Evolutionary conservation across 441 rosid species (phyloP).

Genomic region (Pelargonium australe): DNA sequence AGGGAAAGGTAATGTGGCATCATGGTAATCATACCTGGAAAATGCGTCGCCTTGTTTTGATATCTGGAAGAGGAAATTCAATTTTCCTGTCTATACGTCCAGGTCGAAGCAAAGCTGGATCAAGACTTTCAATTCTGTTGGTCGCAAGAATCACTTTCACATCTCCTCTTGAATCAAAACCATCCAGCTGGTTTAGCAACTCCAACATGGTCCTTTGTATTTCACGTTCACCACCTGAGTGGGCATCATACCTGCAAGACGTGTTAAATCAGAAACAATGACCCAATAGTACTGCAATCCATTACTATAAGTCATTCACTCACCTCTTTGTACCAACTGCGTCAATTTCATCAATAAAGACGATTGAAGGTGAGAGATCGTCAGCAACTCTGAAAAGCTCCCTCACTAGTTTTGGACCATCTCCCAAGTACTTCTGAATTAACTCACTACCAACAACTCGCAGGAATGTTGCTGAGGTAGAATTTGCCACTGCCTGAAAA

Average conservation of each 20-base stretch:
- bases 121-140: slow-evolving; percentile 87
- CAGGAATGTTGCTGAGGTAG: slow-evolving; percentile 90
- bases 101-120: slow-evolving; percentile 95
- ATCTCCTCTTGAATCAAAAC: slow-evolving; percentile 93
- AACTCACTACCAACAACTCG: slow-evolving; percentile 95
- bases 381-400: slow-evolving; percentile 96
- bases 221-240: slow-evolving; percentile 98
- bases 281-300: background rate
- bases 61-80: slow-evolving; percentile 95
- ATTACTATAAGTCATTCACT: background rate
- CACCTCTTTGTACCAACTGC: slow-evolving; percentile 83
- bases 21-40: slow-evolving; percentile 47
- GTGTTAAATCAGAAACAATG: background rate
- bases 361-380: slow-evolving; percentile 87
- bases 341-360: slow-evolving; percentile 93
- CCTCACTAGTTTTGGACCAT: slow-evolving; percentile 89
- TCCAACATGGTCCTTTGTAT: slow-evolving; percentile 98
- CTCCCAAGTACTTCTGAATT: slow-evolving; percentile 91
- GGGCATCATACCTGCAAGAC: slow-evolving; percentile 59
- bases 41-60: slow-evolving; percentile 87
- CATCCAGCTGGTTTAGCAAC: slow-evolving; percentile 88
- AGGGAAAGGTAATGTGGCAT: background rate
- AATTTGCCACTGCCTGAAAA: slow-evolving; percentile 57
- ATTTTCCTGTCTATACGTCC: slow-evolving; percentile 97
- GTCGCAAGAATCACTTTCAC: slow-evolving; percentile 96